These are phyloP conservation scores for Mucor saturninus DNA, from an alignment of 371 early-diverging fungal genomes.

Conservation along the genomic window DNA sequence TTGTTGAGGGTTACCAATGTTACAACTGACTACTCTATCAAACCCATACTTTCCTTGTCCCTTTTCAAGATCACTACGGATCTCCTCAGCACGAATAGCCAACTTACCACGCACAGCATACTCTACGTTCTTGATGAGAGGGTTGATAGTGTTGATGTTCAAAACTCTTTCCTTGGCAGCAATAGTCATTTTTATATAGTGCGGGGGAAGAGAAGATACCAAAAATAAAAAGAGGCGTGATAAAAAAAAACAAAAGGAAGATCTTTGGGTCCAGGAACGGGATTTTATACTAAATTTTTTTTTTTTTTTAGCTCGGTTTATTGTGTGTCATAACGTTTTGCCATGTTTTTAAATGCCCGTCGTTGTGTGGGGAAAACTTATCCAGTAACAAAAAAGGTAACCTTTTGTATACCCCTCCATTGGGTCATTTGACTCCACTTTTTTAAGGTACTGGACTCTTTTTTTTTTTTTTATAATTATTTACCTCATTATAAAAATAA, in stretches of 20 bases:
- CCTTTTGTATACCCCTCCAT: too few species aligned
- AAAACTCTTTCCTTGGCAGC: slow-evolving; percentile 57
- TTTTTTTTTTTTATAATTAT: too few species aligned
- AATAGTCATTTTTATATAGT: slow-evolving; percentile 20
- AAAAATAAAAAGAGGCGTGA: neutral
- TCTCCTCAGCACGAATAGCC: slow-evolving; percentile 93
- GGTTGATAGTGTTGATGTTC: slow-evolving; percentile 71
- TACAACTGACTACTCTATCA: slow-evolving; percentile 77
- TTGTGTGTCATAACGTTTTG: too few species aligned
- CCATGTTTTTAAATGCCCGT: too few species aligned
- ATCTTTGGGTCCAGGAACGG: neutral
- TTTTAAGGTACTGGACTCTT: too few species aligned
- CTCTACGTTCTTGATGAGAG: slow-evolving; percentile 75
- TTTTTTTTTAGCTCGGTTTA: too few species aligned
- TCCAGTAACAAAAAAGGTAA: too few species aligned
- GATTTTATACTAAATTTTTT: too few species aligned
- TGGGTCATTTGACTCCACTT: too few species aligned
- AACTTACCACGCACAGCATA: slow-evolving; percentile 97
- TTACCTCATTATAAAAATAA: too few species aligned
- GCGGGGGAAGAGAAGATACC: neutral
- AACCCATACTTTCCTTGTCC: slow-evolving; percentile 65
- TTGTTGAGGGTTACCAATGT: slow-evolving; percentile 97
- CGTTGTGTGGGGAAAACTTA: too few species aligned
- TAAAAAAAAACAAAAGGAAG: neutral
- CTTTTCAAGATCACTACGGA: slow-evolving; percentile 65